Percentiles rank a stretch among this genome's conserved stretches.
phyloP scores from a whole-genome alignment of 2,329 filamentous ascomycete species.

The Aspergillus texensis region DNA sequence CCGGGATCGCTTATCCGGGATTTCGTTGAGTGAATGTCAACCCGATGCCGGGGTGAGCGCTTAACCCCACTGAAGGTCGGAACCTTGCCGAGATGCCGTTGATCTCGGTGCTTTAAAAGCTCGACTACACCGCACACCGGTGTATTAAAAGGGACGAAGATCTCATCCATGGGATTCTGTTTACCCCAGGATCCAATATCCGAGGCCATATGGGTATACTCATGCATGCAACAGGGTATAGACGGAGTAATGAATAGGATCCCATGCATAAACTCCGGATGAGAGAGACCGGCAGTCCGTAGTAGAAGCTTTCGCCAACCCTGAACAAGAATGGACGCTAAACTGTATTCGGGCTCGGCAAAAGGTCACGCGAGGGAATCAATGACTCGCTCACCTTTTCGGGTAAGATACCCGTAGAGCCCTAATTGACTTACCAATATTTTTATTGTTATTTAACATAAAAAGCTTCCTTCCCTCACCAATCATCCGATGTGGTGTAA shows the following conservation, averaged over 20 bases:
- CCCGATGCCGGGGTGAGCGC: neutral
- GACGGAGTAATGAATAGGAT: neutral
- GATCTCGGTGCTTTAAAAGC: neutral
- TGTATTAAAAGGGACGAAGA: neutral
- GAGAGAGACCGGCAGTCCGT: no score
- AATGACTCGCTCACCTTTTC: neutral
- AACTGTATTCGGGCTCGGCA: neutral
- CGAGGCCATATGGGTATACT: neutral
- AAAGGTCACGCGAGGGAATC: neutral
- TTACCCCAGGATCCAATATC: neutral
- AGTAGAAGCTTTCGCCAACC: neutral
- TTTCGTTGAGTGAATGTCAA: neutral
- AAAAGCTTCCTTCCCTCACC: accelerated
- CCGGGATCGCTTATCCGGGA: neutral
- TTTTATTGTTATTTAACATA: neutral
- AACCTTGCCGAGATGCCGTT: neutral
- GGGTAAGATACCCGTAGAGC: neutral
- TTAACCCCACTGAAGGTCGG: slow-evolving; percentile 1
- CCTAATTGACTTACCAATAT: neutral
- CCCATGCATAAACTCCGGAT: neutral
- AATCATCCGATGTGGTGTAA: slow-evolving; percentile 2
- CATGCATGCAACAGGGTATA: neutral
- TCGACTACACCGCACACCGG: neutral
- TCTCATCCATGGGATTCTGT: neutral
- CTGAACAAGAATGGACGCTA: neutral